A percentile compares a stretch with the other conserved stretches of the same genome.
Evolutionary conservation across 371 early-diverging fungal genomes (phyloP).

Genomic region (Mortierella polycephala): DNA sequence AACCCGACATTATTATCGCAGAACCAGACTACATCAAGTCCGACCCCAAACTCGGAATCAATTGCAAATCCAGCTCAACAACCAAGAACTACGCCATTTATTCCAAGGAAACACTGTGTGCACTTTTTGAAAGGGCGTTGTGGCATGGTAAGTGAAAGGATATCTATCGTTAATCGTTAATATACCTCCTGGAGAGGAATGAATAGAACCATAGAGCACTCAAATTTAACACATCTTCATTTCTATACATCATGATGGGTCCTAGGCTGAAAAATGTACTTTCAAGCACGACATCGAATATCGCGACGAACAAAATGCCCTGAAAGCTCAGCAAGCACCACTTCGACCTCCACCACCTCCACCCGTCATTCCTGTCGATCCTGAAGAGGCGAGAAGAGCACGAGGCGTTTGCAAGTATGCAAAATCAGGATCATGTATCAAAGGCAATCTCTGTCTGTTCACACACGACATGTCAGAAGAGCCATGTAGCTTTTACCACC

Average conservation of each 20-base stretch:
- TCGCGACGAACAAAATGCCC: constrained; percentile 5
- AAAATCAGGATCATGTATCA: constrained; percentile 22
- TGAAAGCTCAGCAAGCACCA: not conserved
- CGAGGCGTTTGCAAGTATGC: constrained; percentile 33
- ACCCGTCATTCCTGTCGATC: not conserved
- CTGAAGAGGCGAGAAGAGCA: constrained; percentile 11
- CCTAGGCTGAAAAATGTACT: constrained; percentile 16
- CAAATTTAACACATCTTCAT: constrained; percentile 2
- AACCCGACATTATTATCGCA: not conserved
- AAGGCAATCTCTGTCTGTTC: constrained; percentile 25
- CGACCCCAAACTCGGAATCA: constrained; percentile 2
- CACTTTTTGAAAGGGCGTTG: constrained; percentile 25
- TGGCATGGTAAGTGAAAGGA: constrained; percentile 8
- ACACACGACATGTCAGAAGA: constrained; percentile 24
- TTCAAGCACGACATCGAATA: constrained; percentile 37
- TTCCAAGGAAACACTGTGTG: constrained; percentile 32
- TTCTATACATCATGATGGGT: not conserved
- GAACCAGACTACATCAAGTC: not conserved
- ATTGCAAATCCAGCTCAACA: constrained; percentile 1
- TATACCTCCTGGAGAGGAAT: not conserved
- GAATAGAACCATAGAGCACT: not conserved
- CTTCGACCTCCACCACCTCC: not conserved
- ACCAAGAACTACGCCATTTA: constrained; percentile 15
- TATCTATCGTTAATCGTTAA: not conserved
- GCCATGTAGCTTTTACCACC: constrained; percentile 24